These are phyloP conservation scores for Halteria grandinella DNA, from an alignment of 73 alveolate genomes.

Conservation along the genomic window DNA sequence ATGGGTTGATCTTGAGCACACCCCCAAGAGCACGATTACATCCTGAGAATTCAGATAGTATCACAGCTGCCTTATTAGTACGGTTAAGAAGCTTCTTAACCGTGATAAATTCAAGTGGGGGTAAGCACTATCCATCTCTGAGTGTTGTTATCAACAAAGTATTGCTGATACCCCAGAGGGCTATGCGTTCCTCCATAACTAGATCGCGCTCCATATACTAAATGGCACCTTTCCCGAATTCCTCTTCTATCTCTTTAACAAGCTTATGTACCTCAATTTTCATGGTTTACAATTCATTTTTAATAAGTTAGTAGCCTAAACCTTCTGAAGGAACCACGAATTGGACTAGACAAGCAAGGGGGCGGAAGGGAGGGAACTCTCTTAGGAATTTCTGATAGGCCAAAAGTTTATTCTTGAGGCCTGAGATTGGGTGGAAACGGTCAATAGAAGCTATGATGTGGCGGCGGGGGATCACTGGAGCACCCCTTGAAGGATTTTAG, in stretches of 20 bases:
- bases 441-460: conserved; percentile 22
- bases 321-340: conserved; percentile 48
- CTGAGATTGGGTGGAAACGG: conserved; percentile 53
- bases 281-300: too few species aligned
- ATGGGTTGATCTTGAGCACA: conserved; percentile 73
- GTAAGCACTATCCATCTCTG: conserved; percentile 63
- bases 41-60: conserved; percentile 83
- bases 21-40: conserved; percentile 76
- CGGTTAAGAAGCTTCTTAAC: conserved; percentile 47
- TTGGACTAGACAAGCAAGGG: not conserved
- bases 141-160: conserved; percentile 39
- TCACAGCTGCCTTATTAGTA: conserved; percentile 41
- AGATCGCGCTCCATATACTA: conserved; percentile 14
- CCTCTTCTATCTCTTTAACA: conserved; percentile 22
- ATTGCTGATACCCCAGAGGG: conserved; percentile 37
- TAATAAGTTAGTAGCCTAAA: too few species aligned
- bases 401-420: conserved; percentile 32
- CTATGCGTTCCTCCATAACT: conserved; percentile 37
- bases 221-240: conserved; percentile 36
- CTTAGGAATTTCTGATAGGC: conserved; percentile 42
- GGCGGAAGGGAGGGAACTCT: conserved; percentile 9
- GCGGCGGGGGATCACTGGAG: too few species aligned
- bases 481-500: too few species aligned
- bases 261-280: conserved; percentile 16
- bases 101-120: conserved; percentile 74